Conservation (phyloP, 495 filamentous ascomycete species). For the Podospora tetraspora region DNA sequence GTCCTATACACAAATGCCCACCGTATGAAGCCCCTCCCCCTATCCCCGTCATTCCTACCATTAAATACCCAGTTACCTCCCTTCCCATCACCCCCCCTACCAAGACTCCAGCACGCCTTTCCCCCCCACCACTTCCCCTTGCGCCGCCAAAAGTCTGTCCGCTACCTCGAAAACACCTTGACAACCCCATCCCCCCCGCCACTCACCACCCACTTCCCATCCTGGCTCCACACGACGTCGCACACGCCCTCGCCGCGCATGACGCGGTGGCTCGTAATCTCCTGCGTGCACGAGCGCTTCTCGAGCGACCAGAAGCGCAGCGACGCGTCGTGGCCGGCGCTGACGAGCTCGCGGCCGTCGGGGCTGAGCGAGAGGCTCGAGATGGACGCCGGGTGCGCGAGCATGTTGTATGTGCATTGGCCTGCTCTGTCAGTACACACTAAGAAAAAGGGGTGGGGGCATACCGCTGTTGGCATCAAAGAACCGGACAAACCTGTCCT, state of each 20-base stretch:
- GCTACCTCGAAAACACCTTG: slow-evolving; percentile 77
- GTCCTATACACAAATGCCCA: background rate
- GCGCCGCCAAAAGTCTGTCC: too few species aligned
- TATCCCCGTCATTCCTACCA: background rate
- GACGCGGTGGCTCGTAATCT: slow-evolving; percentile 80
- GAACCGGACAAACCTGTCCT: slow-evolving; percentile 91
- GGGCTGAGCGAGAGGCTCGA: slow-evolving; percentile 85
- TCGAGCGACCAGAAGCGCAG: slow-evolving; percentile 97
- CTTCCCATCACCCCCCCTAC: background rate
- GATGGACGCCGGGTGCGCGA: slow-evolving; percentile 89
- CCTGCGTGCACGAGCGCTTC: slow-evolving; percentile 87
- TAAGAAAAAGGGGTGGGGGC: slow-evolving; percentile 21
- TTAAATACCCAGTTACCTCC: background rate
- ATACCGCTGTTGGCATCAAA: slow-evolving; percentile 98
- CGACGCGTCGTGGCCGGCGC: slow-evolving; percentile 89
- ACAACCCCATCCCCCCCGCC: slow-evolving; percentile 95
- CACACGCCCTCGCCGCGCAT: slow-evolving; percentile 96
- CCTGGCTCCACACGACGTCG: slow-evolving; percentile 86
- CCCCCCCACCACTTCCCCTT: too few species aligned
- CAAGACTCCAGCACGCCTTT: background rate
- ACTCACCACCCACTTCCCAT: slow-evolving; percentile 89
- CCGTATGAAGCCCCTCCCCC: background rate
- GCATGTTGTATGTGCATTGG: slow-evolving; percentile 98
- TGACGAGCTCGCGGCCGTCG: slow-evolving; percentile 89
- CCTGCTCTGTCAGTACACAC: slow-evolving; percentile 48